phyloP scores from a whole-genome alignment of 2,329 filamentous ascomycete genomes.

The Alternaria arbusti region DNA sequence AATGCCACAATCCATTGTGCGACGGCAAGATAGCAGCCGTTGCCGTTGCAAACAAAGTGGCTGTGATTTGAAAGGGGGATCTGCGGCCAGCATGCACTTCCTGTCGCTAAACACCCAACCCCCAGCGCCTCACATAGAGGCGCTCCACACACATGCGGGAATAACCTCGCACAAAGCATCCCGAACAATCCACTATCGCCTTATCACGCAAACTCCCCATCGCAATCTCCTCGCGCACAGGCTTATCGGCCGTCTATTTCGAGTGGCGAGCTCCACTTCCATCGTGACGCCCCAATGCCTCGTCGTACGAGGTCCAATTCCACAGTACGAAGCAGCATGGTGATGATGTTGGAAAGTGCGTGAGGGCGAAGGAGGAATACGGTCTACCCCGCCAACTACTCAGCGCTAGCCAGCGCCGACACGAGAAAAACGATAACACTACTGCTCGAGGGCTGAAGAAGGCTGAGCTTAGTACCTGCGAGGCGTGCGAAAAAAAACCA shows the following conservation, averaged over 20 bases:
- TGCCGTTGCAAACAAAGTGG: not conserved
- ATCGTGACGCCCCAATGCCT: not conserved
- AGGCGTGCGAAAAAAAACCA: not conserved
- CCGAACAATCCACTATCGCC: not conserved
- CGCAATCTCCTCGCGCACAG: not conserved
- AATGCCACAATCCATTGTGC: not conserved
- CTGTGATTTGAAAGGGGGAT: not conserved
- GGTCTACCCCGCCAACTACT: slow-evolving; percentile 5
- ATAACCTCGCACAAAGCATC: not conserved
- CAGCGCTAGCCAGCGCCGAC: not conserved
- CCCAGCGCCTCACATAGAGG: not conserved
- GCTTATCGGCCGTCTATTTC: not conserved
- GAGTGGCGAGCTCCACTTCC: not conserved
- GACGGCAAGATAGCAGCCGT: not conserved
- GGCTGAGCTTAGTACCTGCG: not conserved
- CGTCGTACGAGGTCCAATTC: not conserved
- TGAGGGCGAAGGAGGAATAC: not conserved
- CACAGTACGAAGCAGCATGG: not conserved
- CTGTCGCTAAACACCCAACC: not conserved
- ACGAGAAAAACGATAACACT: not conserved
- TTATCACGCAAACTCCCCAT: not conserved
- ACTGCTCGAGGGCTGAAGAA: not conserved
- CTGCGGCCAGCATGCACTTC: not conserved
- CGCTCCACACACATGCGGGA: not conserved
- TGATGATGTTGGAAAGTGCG: not conserved